phyloP scores from a whole-genome alignment of 768 basidiomycete species.

The Pleurotus ostreatus region DNA sequence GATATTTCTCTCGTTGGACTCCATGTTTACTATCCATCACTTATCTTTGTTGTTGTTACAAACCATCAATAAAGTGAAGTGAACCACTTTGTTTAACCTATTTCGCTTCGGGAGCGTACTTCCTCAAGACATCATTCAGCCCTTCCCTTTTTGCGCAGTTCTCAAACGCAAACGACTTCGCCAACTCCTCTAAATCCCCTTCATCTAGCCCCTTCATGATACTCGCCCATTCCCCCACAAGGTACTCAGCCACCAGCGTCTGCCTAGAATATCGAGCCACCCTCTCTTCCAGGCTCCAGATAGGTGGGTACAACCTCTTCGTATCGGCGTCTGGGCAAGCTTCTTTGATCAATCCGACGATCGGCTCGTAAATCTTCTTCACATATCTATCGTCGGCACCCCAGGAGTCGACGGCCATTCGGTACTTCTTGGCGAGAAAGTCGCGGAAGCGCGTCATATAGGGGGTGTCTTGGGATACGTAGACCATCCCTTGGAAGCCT shows the following conservation, averaged over 20 bases:
- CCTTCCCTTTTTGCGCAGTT: conserved; percentile 66
- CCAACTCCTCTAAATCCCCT: conserved; percentile 65
- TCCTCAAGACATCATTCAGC: conserved; percentile 52
- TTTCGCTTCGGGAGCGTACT: conserved; percentile 26
- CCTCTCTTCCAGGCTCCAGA: conserved; percentile 57
- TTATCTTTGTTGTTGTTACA: too few species aligned
- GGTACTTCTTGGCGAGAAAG: conserved; percentile 76
- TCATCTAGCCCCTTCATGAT: conserved; percentile 57
- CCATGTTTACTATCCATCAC: too few species aligned
- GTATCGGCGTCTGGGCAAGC: conserved; percentile 37
- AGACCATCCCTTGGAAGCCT: conserved; percentile 85
- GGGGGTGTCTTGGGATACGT: conserved; percentile 61
- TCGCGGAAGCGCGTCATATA: conserved; percentile 67
- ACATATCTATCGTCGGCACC: conserved; percentile 63
- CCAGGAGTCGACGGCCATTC: conserved; percentile 75
- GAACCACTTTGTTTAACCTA: too few species aligned
- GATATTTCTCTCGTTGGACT: too few species aligned
- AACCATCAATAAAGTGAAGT: too few species aligned
- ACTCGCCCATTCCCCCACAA: conserved; percentile 71
- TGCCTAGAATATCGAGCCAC: conserved; percentile 58
- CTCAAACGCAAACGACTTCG: conserved; percentile 70
- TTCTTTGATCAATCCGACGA: conserved; percentile 44
- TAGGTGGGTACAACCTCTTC: conserved; percentile 56
- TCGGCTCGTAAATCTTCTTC: conserved; percentile 55
- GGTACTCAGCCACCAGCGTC: conserved; percentile 67